Evolutionary conservation across 345 rosid species (phyloP).

Genomic region (Hibiscus trionum): DNA sequence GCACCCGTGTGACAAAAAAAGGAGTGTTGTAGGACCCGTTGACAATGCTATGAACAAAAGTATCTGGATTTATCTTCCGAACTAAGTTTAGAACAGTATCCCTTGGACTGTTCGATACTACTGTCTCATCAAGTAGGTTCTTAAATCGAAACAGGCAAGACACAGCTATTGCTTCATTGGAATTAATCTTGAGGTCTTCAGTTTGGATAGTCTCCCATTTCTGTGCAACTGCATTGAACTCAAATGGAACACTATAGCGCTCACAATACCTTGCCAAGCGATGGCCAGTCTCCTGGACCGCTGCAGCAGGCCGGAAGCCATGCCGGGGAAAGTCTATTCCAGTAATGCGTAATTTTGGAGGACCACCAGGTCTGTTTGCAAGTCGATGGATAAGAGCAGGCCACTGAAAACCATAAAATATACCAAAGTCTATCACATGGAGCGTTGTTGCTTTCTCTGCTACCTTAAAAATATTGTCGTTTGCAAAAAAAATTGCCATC

Average conservation of each 20-base stretch:
- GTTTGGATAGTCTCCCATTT: slow-evolving; percentile 39
- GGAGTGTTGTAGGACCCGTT: slow-evolving; percentile 39
- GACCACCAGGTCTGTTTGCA: slow-evolving; percentile 24
- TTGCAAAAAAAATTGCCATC: slow-evolving; percentile 26
- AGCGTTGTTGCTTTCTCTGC: slow-evolving; percentile 29
- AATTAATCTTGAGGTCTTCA: slow-evolving; percentile 28
- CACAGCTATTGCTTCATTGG: slow-evolving; percentile 36
- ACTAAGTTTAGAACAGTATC: slow-evolving; percentile 24
- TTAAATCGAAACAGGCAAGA: slow-evolving; percentile 26
- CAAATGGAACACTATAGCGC: slow-evolving; percentile 35
- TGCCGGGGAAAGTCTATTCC: slow-evolving; percentile 45
- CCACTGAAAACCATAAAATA: slow-evolving; percentile 46
- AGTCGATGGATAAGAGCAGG: slow-evolving; percentile 39
- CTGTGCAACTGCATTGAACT: slow-evolving; percentile 33
- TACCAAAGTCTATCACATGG: slow-evolving; percentile 52
- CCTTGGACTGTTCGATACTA: slow-evolving; percentile 30
- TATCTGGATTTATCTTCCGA: slow-evolving; percentile 30
- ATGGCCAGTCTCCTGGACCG: slow-evolving; percentile 33
- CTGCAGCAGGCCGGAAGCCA: slow-evolving; percentile 36
- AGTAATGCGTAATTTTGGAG: slow-evolving; percentile 42
- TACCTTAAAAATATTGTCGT: slow-evolving; percentile 21
- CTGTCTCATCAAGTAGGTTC: slow-evolving; percentile 41
- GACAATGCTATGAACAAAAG: slow-evolving; percentile 20
- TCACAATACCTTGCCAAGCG: slow-evolving; percentile 43
- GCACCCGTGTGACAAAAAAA: slow-evolving; percentile 38